Base-by-base conservation (phyloP, 1,284 basidiomycete species). In the Rhodotorula sp. region DNA sequence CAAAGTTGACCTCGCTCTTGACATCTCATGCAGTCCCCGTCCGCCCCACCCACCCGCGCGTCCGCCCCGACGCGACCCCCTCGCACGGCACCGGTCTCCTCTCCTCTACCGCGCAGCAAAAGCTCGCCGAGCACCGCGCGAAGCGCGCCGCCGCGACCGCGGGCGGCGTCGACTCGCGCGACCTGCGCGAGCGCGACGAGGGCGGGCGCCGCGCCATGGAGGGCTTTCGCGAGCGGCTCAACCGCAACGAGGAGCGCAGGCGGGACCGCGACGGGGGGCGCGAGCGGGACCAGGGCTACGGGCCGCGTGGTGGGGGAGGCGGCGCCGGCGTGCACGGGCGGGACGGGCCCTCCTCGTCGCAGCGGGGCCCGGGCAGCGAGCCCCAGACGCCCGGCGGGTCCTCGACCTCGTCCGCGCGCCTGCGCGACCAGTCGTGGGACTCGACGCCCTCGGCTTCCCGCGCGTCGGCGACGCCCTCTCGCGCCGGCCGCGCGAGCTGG, bases 31-130 rank as follows among this genome's bases (percentile, higher is more conserved):
- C 66, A 71, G 76, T 73, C 69, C 69, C 77, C 45, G 50, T 74
- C 16, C 41, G 41, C 21, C 74, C 75, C 25, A 53, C 72, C 12
- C 87, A 90, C 77, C 81, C 86, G 3, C 87, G 94, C 17, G 88
- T 91, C 71, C 84, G 90, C 76, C 91, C 89, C 0, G 90, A 91
- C 75, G 93, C 96, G 76, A 97, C 94, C 0, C 94, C 94, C 0
- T 95, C 93, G n/a, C 91, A 95, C 80, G 90, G 91, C 1, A 90
- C 91, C 60, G 95, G 94, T 17, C 83, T 97, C 3, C 34, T 34
- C 45, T 91, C 91, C 0, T 90, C 92, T 42, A 82, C 84, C 1
- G 92, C 90, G 14, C 85, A 88, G 42, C 85, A 86, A 75, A 83
- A 86, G 71, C 81, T 97, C 45, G 92, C 94, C 66, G 93, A 93